These are phyloP conservation scores for Trichoderma koningiopsis DNA, from an alignment of 2,329 filamentous ascomycete species.

Conservation along the genomic window DNA sequence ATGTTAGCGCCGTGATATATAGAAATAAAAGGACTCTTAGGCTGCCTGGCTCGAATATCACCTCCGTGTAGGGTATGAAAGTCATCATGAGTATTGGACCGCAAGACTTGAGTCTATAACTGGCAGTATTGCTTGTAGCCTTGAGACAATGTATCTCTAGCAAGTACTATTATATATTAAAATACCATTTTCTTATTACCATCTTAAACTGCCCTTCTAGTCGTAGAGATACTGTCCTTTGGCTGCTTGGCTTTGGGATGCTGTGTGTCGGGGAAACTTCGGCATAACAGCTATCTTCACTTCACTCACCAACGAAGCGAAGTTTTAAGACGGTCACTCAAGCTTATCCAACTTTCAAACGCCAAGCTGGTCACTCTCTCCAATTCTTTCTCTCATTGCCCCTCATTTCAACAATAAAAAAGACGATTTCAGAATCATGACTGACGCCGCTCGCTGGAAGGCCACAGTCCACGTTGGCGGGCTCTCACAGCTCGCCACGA, in stretches of 20 bases:
- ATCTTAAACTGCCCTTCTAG: no score
- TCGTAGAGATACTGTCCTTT: background rate
- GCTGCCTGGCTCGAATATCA: background rate
- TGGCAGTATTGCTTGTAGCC: background rate
- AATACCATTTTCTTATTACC: background rate
- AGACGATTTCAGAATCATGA: slow-evolving; percentile 56
- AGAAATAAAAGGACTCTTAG: background rate
- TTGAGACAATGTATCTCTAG: background rate
- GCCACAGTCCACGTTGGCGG: slow-evolving; percentile 92
- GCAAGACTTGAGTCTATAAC: background rate
- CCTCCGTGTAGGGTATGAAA: background rate
- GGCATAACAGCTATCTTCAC: slow-evolving; percentile 1
- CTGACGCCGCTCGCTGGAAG: slow-evolving; percentile 81
- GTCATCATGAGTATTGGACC: background rate
- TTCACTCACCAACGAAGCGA: background rate
- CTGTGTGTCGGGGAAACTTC: slow-evolving; percentile 1
- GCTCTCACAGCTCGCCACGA: slow-evolving; percentile 76
- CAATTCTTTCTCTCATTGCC: background rate
- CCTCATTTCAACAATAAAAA: background rate
- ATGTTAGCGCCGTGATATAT: background rate
- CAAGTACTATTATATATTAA: background rate
- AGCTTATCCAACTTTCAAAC: background rate
- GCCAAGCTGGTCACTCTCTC: background rate
- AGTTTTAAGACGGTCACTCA: slow-evolving; percentile 11
- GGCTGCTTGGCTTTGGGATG: background rate